A percentile compares a stretch with the other conserved stretches of the same genome.
These are phyloP conservation scores for Pyricularia pennisetigena DNA, from an alignment of 2,329 filamentous ascomycete genomes.

Conservation along the genomic window DNA sequence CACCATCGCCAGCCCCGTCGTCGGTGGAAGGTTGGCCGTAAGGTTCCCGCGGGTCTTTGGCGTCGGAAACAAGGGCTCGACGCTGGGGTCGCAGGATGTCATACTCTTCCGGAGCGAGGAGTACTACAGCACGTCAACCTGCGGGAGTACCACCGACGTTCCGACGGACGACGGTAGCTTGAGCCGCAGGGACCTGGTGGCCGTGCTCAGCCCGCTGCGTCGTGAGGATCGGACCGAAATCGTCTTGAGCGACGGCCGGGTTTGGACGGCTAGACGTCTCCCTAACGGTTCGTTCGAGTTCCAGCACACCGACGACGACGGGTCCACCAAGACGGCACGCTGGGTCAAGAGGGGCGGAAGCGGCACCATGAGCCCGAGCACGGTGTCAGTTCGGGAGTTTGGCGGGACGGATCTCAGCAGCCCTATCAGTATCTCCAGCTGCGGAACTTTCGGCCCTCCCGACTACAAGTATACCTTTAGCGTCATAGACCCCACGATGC, in stretches of 20 bases:
- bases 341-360: slow-evolving; percentile 50
- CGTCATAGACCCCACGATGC: slow-evolving; percentile 58
- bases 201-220: slow-evolving; percentile 54
- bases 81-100: slow-evolving; percentile 59
- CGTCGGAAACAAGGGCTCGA: slow-evolving; percentile 47
- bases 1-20: slow-evolving; percentile 39
- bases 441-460: slow-evolving; percentile 15
- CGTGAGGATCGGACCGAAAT: slow-evolving; percentile 53
- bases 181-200: slow-evolving; percentile 44
- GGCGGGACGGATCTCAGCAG: slow-evolving; percentile 15
- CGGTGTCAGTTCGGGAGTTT: slow-evolving; percentile 9
- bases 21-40: slow-evolving; percentile 35
- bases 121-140: slow-evolving; percentile 33
- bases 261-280: slow-evolving; percentile 45
- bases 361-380: slow-evolving; percentile 13
- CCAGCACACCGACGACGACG: slow-evolving; percentile 45
- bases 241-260: slow-evolving; percentile 51
- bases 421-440: slow-evolving; percentile 23
- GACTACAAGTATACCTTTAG: slow-evolving; percentile 65
- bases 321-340: slow-evolving; percentile 49
- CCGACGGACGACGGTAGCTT: slow-evolving; percentile 27
- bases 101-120: slow-evolving; percentile 62
- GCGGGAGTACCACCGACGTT: slow-evolving; percentile 15
- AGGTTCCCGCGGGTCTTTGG: slow-evolving; percentile 55
- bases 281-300: slow-evolving; percentile 57